Conservation (phyloP, 108 stramenopile genomes). For the Asterionellopsis glacialis region DNA sequence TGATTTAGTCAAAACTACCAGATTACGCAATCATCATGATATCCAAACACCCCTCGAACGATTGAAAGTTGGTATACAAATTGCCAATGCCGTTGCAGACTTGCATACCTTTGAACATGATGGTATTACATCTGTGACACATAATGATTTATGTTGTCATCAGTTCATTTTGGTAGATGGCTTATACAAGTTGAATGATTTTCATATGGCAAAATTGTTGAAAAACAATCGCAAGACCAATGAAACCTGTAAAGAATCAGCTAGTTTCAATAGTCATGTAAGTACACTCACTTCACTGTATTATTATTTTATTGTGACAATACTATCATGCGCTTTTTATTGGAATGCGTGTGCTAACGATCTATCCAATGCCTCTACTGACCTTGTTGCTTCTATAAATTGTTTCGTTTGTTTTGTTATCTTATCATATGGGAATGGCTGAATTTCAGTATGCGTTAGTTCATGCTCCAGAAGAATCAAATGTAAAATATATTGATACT, state of each 20-base stretch:
- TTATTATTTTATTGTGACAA: too few relatives aligned
- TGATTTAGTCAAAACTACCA: constrained; percentile 8
- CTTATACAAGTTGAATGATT: constrained; percentile 10
- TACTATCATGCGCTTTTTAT: not conserved
- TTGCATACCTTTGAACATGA: constrained; percentile 11
- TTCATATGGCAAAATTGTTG: not conserved
- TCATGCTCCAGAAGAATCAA: not conserved
- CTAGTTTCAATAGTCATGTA: not conserved
- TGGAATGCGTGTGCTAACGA: not conserved
- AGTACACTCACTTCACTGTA: too few relatives aligned
- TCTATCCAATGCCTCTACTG: not conserved
- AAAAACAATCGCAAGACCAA: not conserved
- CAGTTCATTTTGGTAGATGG: constrained; percentile 13
- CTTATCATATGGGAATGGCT: not conserved
- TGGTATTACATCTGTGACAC: constrained; percentile 1
- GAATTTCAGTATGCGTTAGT: not conserved
- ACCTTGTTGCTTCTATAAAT: not conserved
- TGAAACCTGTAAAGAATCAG: not conserved
- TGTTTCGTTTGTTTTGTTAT: not conserved
- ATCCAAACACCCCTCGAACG: not conserved
- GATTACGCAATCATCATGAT: not conserved
- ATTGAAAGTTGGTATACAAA: constrained; percentile 1
- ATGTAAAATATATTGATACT: not conserved
- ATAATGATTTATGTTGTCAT: constrained; percentile 15
- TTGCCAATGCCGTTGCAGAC: constrained; percentile 12